Conservation (phyloP, 2,329 filamentous ascomycete genomes). For the Talaromyces pinophilus region DNA sequence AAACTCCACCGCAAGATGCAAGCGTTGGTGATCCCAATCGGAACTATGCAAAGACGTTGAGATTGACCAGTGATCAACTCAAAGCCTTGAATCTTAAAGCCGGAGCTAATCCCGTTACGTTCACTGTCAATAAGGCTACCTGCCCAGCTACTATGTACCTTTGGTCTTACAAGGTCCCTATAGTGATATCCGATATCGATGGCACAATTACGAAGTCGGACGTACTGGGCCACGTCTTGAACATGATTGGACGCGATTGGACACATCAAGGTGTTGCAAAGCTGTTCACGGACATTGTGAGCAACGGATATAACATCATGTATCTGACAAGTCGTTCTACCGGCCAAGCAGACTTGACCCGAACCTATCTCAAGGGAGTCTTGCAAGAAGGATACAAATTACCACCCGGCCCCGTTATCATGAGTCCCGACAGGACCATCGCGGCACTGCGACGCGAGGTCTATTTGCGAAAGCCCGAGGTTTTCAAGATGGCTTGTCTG, state of each 20-base stretch:
- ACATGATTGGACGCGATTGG: conserved; percentile 97
- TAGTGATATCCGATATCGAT: conserved; percentile 98
- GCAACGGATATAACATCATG: conserved; percentile 98
- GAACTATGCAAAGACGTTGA: conserved; percentile 95
- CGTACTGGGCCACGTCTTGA: conserved; percentile 88
- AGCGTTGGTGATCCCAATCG: conserved; percentile 68
- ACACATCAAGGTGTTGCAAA: conserved; percentile 96
- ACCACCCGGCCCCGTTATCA: conserved; percentile 88
- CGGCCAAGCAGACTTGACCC: conserved; percentile 86
- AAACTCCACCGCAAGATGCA: conserved; percentile 51
- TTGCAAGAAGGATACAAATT: conserved; percentile 82
- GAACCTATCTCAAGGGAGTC: conserved; percentile 86
- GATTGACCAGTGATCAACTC: conserved; percentile 91
- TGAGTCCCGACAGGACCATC: conserved; percentile 92
- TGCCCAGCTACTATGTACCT: conserved; percentile 92
- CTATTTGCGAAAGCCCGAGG: conserved; percentile 92
- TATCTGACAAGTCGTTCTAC: conserved; percentile 94
- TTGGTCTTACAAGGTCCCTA: conserved; percentile 86
- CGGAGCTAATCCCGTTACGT: conserved; percentile 91
- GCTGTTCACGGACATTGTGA: conserved; percentile 90
- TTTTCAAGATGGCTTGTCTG: conserved; percentile 99
- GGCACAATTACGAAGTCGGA: conserved; percentile 98
- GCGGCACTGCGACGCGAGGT: conserved; percentile 88
- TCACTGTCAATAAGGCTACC: conserved; percentile 92
- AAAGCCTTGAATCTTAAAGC: conserved; percentile 78